Evolutionary conservation across 768 basidiomycete genomes (phyloP).

Genomic region (Tricholoma sp.): DNA sequence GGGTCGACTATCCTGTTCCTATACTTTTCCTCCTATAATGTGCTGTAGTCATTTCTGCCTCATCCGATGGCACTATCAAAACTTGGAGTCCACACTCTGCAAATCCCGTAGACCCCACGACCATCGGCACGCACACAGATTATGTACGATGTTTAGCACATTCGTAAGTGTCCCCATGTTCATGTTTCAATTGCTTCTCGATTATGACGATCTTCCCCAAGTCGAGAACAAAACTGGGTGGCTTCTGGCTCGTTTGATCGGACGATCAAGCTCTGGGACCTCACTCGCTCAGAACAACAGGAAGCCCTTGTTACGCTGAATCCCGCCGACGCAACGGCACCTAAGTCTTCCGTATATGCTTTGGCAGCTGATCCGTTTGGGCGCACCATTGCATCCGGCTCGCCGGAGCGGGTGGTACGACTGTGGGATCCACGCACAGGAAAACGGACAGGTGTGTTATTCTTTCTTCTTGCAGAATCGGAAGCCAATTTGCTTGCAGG

Average conservation of each 20-base stretch:
- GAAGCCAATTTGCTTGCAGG: conserved; percentile 27
- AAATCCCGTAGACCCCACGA: conserved; percentile 52
- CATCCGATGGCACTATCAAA: conserved; percentile 92
- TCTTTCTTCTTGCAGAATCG: neutral
- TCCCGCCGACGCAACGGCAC: conserved; percentile 58
- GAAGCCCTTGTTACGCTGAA: conserved; percentile 61
- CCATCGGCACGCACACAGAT: conserved; percentile 75
- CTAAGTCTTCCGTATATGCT: conserved; percentile 76
- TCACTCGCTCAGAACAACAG: conserved; percentile 34
- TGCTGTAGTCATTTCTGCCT: conserved; percentile 78
- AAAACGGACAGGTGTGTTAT: conserved; percentile 48
- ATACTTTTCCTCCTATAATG: neutral
- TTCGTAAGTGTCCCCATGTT: conserved; percentile 41
- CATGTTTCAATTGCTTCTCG: conserved; percentile 8
- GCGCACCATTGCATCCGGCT: conserved; percentile 78
- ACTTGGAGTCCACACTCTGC: conserved; percentile 85
- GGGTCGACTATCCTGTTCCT: conserved; percentile 15
- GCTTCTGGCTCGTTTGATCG: conserved; percentile 94
- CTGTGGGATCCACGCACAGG: conserved; percentile 92
- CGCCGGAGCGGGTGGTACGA: conserved; percentile 85
- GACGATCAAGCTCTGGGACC: conserved; percentile 93
- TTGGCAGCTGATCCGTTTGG: conserved; percentile 78
- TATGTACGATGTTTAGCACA: conserved; percentile 79
- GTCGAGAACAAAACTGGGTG: conserved; percentile 80
- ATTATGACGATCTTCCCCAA: conserved; percentile 20